Base-by-base conservation (phyloP, 495 filamentous ascomycete species). In the Daldinia bambusicola region DNA sequence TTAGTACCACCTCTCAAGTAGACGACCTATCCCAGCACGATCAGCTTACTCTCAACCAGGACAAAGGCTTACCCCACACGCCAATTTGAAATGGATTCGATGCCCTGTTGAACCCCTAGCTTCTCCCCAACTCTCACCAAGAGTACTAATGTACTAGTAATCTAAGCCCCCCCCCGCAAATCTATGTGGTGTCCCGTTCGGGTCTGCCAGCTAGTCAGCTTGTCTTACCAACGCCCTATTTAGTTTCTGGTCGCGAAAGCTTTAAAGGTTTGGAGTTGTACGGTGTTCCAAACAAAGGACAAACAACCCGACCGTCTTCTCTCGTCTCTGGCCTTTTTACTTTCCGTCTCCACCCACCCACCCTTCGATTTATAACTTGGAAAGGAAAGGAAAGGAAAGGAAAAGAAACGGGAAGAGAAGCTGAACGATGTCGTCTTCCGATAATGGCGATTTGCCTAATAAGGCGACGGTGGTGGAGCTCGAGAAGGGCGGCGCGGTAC, bases 391-490 rank as follows among this genome's bases (percentile, higher is more conserved):
- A 62, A 67, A 36, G 53, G n/a, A 56, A 52, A n/a, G 22, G 45
- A 18, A 45, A 37, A 10, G 30, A 22, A 26, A 40, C 4, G 9
- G 9, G 18, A 18, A 40, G 18, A 13, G 20, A 45, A 43, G 16
- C 36, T 30, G 34, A 37, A 72, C 55, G 34, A 72, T 67, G 71
- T 60, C 70, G 60, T 63, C 66, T 59, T 70, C 74, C 13, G 74
- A 66, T 30, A 57, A 50, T 37, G 41, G 63, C 56, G 65, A 73
- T 26, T 31, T 55, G 59, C 41, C 40, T 16, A 66, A 68, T 1
- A 66, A 75, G 70, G 73, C 67, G 31, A 64, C 40, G 48, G 72
- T 74, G 38, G 75, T 73, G 59, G 64, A 63, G 62, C 45, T 70
- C 8, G 75, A 77, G 65, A 62, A 73, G 61, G 70, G 70, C 30